Base-by-base conservation (phyloP, 495 filamentous ascomycete genomes). In the Penicillium waksmanii region DNA sequence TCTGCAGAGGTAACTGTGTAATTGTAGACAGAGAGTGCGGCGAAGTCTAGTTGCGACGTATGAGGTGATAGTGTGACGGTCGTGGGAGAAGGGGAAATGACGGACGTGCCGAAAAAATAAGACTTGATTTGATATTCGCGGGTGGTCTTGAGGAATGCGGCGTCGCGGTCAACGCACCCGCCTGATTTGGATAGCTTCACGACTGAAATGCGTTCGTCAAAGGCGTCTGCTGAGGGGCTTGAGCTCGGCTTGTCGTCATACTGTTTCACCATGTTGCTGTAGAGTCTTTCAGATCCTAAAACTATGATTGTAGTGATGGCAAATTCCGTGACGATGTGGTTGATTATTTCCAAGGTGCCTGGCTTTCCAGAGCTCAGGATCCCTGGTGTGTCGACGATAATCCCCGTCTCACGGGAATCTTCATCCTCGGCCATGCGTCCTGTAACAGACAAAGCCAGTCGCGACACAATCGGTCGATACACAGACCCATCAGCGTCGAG, bases 51-150 rank as follows among this genome's bases (percentile, higher is more conserved):
- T 48, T 87, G 86, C 65, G 93, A 88, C 1, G 90, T 92, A 62
- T 91, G 89, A 0, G 95, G 95, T 23, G 89, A 96, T 4, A 99
- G 78, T 0, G 91, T 91, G 53, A 85, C 80, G 61, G 86, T 88
- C 44, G 72, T 67, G 10, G 75, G 70, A 0, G 74, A 68, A 18
- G 73, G 71, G 0, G 75, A 67, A 0, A 74, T 67, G 23, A 74
- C 75, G 0, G 81, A 61, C 58, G 88, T 87, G 3, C 95, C 95
- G 71, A 97, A 98, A 79, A 98, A 99, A 73, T 98, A 99, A 56
- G 93, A 86, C 54, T 87, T 87, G 17, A 97, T 92, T 33, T 89
- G 85, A 0, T 86, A 85, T 58, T 94, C 89, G 25, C 87, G 80
- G 3, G 84, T 72, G 31, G 83, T 79, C 57, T 88, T 89, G 78